phyloP scores from a whole-genome alignment of 2,329 filamentous ascomycete genomes.

The Diaporthe batatas region DNA sequence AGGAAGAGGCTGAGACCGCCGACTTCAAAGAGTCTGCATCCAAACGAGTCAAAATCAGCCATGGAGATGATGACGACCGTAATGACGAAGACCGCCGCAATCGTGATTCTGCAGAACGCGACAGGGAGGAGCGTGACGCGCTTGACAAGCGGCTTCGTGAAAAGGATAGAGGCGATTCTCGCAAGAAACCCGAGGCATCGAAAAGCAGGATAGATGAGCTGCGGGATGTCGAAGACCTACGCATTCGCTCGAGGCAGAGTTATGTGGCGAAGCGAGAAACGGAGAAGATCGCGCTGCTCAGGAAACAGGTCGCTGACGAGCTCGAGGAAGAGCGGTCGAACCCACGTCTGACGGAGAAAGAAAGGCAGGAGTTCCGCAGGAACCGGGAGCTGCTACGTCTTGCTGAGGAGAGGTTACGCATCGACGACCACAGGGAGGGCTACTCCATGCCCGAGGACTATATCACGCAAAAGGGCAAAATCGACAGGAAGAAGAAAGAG shows the following conservation, averaged over 20 bases:
- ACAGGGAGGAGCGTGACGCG: constrained; percentile 81
- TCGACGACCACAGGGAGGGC: constrained; percentile 92
- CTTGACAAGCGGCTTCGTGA: constrained; percentile 82
- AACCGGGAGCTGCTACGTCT: constrained; percentile 86
- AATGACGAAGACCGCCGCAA: constrained; percentile 46
- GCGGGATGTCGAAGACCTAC: constrained; percentile 77
- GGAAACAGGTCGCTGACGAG: constrained; percentile 92
- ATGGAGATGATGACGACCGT: constrained; percentile 63
- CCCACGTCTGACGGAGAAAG: constrained; percentile 78
- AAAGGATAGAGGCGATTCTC: constrained; percentile 73
- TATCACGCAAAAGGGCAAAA: constrained; percentile 92
- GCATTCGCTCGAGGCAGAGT: constrained; percentile 87
- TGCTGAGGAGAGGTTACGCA: constrained; percentile 85
- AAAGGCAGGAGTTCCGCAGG: constrained; percentile 89
- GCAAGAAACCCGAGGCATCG: constrained; percentile 69
- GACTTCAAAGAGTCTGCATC: constrained; percentile 78
- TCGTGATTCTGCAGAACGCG: constrained; percentile 57
- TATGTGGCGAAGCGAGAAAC: constrained; percentile 94
- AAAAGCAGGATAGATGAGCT: constrained; percentile 76
- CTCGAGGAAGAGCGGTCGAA: constrained; percentile 84
- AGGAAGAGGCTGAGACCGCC: constrained; percentile 62
- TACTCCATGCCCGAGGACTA: constrained; percentile 96
- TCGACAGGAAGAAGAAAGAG: constrained; percentile 88
- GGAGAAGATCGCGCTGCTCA: constrained; percentile 86
- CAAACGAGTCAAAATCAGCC: constrained; percentile 76